Conservation (phyloP, 345 rosid genomes). For the Eutrema yunnanense region DNA sequence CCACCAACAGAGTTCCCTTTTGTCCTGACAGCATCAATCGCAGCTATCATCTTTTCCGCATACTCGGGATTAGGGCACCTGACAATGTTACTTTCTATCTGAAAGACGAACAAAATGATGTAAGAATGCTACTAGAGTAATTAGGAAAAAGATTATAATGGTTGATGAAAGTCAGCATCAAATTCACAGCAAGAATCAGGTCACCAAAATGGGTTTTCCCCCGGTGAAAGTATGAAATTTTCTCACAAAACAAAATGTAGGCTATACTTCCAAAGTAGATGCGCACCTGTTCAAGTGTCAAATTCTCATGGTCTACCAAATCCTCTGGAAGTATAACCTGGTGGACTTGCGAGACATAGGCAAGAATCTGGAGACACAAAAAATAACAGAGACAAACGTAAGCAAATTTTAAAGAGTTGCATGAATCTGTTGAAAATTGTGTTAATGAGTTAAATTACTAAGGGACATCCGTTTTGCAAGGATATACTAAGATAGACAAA, state of each 20-base stretch:
- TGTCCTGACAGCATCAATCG: conserved; percentile 76
- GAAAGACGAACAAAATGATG: conserved; percentile 20
- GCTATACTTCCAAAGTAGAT: neutral
- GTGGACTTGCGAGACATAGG: conserved; percentile 93
- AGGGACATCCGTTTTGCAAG: neutral
- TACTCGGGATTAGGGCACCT: conserved; percentile 96
- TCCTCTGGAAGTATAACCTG: conserved; percentile 77
- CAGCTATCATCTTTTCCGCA: conserved; percentile 96
- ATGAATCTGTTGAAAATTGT: neutral
- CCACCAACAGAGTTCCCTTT: conserved; percentile 96
- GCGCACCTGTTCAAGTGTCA: conserved; percentile 76
- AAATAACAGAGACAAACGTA: neutral
- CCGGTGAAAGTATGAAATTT: neutral
- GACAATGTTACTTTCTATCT: conserved; percentile 92
- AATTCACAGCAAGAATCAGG: neutral
- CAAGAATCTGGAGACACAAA: conserved; percentile 57
- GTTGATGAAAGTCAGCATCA: neutral
- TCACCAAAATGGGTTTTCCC: neutral
- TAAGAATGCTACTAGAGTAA: neutral
- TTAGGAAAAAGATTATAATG: neutral
- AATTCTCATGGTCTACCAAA: conserved; percentile 51
- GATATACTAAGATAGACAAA: neutral
- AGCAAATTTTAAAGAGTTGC: neutral
- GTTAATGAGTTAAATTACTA: neutral
- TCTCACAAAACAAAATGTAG: neutral